Conservation (phyloP, 2,329 filamentous ascomycete species). For the Malbranchea zuffiana region DNA sequence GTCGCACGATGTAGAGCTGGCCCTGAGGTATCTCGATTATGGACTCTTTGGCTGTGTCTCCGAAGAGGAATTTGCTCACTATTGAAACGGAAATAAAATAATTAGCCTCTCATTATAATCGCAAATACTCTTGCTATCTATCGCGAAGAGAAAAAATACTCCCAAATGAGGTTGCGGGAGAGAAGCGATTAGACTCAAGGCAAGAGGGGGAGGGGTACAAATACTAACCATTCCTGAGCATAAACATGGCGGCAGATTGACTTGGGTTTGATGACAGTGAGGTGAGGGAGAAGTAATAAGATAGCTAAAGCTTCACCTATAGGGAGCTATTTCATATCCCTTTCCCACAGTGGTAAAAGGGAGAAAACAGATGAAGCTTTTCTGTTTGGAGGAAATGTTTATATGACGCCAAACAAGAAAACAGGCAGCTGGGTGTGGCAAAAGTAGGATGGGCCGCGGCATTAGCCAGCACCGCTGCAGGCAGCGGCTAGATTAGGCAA, state of each 20-base stretch:
- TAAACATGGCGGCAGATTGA: conserved; percentile 40
- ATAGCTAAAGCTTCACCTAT: too few relatives aligned
- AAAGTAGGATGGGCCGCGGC: conserved; percentile 1
- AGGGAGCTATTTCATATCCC: too few relatives aligned
- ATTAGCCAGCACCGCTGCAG: conserved; percentile 9
- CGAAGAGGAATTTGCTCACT: conserved; percentile 91
- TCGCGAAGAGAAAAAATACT: conserved; percentile 1
- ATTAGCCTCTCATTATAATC: conserved; percentile 1
- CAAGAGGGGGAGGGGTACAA: conserved; percentile 18
- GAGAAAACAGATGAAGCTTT: conserved; percentile 1
- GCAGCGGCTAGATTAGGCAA: too few relatives aligned
- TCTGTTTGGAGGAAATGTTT: conserved; percentile 1
- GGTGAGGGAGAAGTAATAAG: too few relatives aligned
- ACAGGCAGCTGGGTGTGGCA: conserved; percentile 10
- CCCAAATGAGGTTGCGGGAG: not conserved
- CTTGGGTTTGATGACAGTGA: not conserved
- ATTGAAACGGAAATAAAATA: conserved; percentile 12
- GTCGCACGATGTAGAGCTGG: conserved; percentile 93
- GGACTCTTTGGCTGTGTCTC: conserved; percentile 77
- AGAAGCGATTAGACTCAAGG: too few relatives aligned
- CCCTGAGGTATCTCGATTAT: conserved; percentile 91
- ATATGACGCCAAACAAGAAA: conserved; percentile 5
- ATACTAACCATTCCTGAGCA: conserved; percentile 45
- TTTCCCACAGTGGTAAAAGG: not conserved
- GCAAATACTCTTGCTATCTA: conserved; percentile 9